phyloP scores from a whole-genome alignment of 345 rosid genomes.

The Atalantia buxifolia region DNA sequence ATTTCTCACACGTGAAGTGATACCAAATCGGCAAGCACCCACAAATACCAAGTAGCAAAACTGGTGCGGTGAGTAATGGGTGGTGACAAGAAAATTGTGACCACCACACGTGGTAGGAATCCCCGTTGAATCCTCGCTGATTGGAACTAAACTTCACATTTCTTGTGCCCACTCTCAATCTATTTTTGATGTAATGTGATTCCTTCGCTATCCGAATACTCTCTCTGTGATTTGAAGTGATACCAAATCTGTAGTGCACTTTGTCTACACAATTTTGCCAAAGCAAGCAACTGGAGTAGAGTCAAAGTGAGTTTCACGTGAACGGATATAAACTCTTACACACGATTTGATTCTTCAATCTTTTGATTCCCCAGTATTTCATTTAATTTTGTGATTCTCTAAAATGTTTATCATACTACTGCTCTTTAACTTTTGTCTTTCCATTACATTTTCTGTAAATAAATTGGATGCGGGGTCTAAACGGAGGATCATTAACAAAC shows the following conservation, averaged over 20 bases:
- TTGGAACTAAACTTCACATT: constrained; percentile 2
- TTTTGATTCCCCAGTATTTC: neutral
- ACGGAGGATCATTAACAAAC: neutral
- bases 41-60: neutral
- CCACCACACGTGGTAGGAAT: constrained; percentile 26
- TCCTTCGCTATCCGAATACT: neutral
- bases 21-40: neutral
- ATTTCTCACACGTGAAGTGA: constrained; percentile 23
- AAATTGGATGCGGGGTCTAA: neutral
- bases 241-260: neutral
- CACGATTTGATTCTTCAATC: neutral
- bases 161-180: neutral
- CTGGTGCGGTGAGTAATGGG: constrained; percentile 12
- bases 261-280: neutral
- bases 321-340: neutral
- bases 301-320: neutral
- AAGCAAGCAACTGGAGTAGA: neutral
- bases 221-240: neutral
- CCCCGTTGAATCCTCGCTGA: constrained; percentile 13
- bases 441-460: neutral
- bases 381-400: neutral
- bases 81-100: constrained; percentile 16
- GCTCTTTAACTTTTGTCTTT: neutral
- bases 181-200: neutral
- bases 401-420: neutral